These are phyloP conservation scores for Tanacetum coccineum DNA, from an alignment of 129 eudicot species.

Conservation along the genomic window DNA sequence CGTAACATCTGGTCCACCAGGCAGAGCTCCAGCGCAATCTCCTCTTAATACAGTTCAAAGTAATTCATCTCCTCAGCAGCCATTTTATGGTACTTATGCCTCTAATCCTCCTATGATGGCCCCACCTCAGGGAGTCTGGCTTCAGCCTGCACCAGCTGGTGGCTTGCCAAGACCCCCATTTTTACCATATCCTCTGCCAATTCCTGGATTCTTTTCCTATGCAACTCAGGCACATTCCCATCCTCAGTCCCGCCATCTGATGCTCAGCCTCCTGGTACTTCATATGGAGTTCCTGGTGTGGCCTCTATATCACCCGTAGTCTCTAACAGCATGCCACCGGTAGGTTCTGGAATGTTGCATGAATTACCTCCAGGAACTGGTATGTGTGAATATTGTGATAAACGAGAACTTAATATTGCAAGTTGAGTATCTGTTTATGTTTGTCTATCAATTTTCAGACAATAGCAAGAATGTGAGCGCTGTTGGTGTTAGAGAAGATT, in stretches of 20 bases:
- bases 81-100: slow-evolving; percentile 25
- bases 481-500: slow-evolving; percentile 34
- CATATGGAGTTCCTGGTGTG: slow-evolving; percentile 45
- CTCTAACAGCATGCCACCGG: slow-evolving; percentile 35
- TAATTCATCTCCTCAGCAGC: slow-evolving; percentile 49
- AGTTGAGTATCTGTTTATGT: neutral
- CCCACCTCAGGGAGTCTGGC: slow-evolving; percentile 76
- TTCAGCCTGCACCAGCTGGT: slow-evolving; percentile 54
- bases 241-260: slow-evolving; percentile 47
- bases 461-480: slow-evolving; percentile 35
- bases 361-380: slow-evolving; percentile 85
- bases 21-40: slow-evolving; percentile 29
- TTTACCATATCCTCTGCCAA: slow-evolving; percentile 51
- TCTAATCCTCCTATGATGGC: slow-evolving; percentile 45
- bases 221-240: slow-evolving; percentile 49
- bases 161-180: slow-evolving; percentile 57
- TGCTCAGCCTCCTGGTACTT: slow-evolving; percentile 77
- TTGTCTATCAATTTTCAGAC: slow-evolving; percentile 38
- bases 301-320: slow-evolving; percentile 25
- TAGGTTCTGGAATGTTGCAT: slow-evolving; percentile 33
- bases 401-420: neutral
- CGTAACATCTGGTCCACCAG: slow-evolving; percentile 42
- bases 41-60: slow-evolving; percentile 24
- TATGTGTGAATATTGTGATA: slow-evolving; percentile 29
- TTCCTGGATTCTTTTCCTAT: slow-evolving; percentile 60